Base-by-base conservation (phyloP, 352 stramenopile genomes). In the Blastocystis sp. region DNA sequence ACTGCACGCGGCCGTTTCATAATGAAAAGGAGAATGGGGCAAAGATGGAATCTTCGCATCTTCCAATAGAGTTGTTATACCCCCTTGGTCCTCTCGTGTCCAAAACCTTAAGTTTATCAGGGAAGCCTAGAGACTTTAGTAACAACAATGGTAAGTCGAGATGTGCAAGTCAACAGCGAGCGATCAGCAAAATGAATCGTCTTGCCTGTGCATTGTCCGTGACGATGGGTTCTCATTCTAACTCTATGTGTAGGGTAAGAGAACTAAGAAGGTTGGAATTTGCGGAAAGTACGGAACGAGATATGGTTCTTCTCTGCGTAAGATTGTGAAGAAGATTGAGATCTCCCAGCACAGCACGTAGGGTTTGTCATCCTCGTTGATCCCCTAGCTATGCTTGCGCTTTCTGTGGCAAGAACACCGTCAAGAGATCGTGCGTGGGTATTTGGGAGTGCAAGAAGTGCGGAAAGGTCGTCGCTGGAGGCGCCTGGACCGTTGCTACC, bases 241-340 rank as follows among this genome's bases (percentile, higher is more conserved):
- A 18, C 3, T 32, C 4, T 59, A 44, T 32, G 24, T 86, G 38
- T 88, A 92, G 96, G 96, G 95, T 91, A 98, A 97, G 92, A 94
- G 96, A 89, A 99, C 96, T 85, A 98, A 98, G 90, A 99, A 99
- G 92, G 96, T 98, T 89, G 96, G 96, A 88, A 99, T 99, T 92
- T 97, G 94, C 89, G 96, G 96, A 90, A 99, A 99, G 93, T 99
- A 99, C 91, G 96, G 96, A 89, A 98, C 94, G 86, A 93, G 96
- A 87, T 99, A 99, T 91, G 96, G 96, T 92, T 96, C 96, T 84
- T 98, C 96, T 88, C 94, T 99, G 86, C 95, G 96, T 93, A 99
- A 99, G 92, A 93, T 99, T 87, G 94, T 99, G 81, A 98, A 98
- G 91, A 99, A 99, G 93, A 98, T 99, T 88, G 97, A 99, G 93